Evolutionary conservation across 2,329 filamentous ascomycete genomes (phyloP), one percentile per base, ranked within the genome.

Genomic region (Lachnellula cervina): DNA sequence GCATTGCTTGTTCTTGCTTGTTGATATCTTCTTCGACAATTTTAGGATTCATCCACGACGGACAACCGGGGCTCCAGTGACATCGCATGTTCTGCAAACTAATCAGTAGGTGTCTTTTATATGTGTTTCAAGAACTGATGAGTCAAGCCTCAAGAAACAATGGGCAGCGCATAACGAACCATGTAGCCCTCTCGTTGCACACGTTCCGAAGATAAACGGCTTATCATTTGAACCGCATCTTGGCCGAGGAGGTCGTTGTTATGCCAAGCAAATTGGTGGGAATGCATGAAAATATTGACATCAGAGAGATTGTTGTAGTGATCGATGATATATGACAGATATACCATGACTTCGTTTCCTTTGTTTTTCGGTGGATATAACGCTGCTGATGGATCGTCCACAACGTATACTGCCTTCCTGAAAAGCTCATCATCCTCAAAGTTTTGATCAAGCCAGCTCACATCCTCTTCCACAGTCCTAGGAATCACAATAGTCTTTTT

Each of bases 301-400:
- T 68, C 65, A 4, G 64, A 59, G 2, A 86, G 74, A 13, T 76
- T 69, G 44, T 83, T 72, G 68, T 86, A 86, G 65, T 83, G 75
- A 59, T 86, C 80, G 65, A 86, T 81, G 58, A 86, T 79, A 68
- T 81, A 85, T 65, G 84, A 83, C 60, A 69, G 57, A 35, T 67
- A 66, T 4, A 65, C 59, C 64, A 68, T 63, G 2, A 61, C 65
- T 48, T 67, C 66, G 52, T 67, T 59, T 0, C 62, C 65, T 42
- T 68, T 67, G 32, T 85, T 83, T 63, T 75, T 76, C 5, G 80
- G 78, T 0, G 80, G 73, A 62, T 80, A 79, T 19, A 79, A 64
- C 23, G 74, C 70, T 2, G 68, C 62, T 4, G 49, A 49, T 2
- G 58, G 47, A 47, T 66, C 62, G 37, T 69, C 61, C 13, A 62